phyloP scores from a whole-genome alignment of 352 stramenopile genomes.

The Plasmopara viticola region DNA sequence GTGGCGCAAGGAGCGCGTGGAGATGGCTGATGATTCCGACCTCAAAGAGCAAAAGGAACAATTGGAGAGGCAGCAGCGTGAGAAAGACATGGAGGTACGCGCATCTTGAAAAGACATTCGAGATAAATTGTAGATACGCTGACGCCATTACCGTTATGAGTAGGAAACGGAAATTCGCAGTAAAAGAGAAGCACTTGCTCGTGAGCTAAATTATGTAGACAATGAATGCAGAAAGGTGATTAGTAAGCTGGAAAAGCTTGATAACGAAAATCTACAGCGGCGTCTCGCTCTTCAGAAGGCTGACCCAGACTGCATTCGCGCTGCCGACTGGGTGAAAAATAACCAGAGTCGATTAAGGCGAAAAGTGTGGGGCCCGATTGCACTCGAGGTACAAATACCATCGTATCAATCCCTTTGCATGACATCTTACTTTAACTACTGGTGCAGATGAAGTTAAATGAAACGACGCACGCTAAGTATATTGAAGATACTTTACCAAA shows the following conservation, averaged over 20 bases:
- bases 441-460: constrained; percentile 66
- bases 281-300: constrained; percentile 45
- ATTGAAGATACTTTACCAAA: constrained; percentile 80
- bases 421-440: not conserved
- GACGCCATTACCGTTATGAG: constrained; percentile 1
- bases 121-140: not conserved
- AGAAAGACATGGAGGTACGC: constrained; percentile 62
- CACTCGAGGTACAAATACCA: constrained; percentile 42
- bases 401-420: too few species aligned
- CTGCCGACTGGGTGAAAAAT: constrained; percentile 68
- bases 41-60: constrained; percentile 58
- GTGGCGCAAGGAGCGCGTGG: constrained; percentile 51
- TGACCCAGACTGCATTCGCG: constrained; percentile 68
- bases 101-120: not conserved
- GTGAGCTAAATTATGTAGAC: constrained; percentile 42
- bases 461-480: constrained; percentile 75
- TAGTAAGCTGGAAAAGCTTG: constrained; percentile 53
- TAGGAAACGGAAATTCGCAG: constrained; percentile 69
- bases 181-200: constrained; percentile 47
- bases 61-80: constrained; percentile 57
- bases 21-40: constrained; percentile 42
- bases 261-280: constrained; percentile 73
- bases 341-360: constrained; percentile 62
- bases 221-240: constrained; percentile 44
- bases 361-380: constrained; percentile 78